A percentile compares a stretch with the other conserved stretches of the same genome.
These are phyloP conservation scores for Quercus gilva DNA, from an alignment of 306 rosid genomes.

Conservation along the genomic window DNA sequence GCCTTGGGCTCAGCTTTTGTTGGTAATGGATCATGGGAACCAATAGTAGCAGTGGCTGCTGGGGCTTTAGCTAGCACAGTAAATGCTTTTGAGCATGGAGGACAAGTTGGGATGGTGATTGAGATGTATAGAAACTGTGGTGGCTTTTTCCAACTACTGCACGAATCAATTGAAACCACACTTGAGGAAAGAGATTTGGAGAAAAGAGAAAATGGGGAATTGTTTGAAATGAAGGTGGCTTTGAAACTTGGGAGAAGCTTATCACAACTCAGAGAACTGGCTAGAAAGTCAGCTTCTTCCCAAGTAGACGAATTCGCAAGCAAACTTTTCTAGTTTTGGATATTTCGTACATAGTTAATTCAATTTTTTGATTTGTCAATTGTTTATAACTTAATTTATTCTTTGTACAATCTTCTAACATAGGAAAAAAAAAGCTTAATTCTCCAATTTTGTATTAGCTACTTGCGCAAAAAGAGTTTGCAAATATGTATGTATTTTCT, in stretches of 20 bases:
- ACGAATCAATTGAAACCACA: constrained; percentile 37
- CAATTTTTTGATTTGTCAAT: not conserved
- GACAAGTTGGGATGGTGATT: constrained; percentile 76
- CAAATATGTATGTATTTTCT: no score
- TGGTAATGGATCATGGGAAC: no score
- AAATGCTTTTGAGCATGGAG: constrained; percentile 45
- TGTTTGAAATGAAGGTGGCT: constrained; percentile 61
- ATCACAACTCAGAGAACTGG: constrained; percentile 47
- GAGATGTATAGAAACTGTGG: constrained; percentile 63
- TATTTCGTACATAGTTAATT: not conserved
- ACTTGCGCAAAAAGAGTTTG: no score
- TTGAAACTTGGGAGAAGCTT: constrained; percentile 64
- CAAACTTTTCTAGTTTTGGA: constrained; percentile 40
- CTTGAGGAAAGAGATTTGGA: constrained; percentile 48
- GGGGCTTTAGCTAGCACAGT: no score
- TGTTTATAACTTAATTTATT: not conserved
- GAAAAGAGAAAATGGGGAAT: constrained; percentile 58
- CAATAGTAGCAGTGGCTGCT: no score
- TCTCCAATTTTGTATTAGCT: not conserved
- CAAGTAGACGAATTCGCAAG: constrained; percentile 59
- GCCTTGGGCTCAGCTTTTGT: no score
- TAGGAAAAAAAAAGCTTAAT: not conserved
- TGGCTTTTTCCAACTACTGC: constrained; percentile 49
- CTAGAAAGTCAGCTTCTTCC: constrained; percentile 40
- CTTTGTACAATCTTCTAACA: constrained; percentile 2